phyloP scores from a whole-genome alignment of 495 filamentous ascomycete species.

The Penicillium angulare region DNA sequence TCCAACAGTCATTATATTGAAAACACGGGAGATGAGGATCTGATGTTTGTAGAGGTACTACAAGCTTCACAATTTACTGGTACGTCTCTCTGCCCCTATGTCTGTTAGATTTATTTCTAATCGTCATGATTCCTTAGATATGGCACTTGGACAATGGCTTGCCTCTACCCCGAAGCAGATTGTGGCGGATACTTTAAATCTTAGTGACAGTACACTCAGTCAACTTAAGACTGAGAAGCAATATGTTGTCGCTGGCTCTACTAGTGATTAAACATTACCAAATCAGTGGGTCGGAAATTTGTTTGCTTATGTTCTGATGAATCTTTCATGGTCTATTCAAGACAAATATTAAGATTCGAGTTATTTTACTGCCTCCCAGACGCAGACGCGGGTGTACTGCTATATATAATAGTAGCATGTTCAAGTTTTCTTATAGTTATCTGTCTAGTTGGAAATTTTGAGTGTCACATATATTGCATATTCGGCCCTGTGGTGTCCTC shows the following conservation, averaged over 20 bases:
- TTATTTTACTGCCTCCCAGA: too few species aligned
- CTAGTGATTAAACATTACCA: slow-evolving; percentile 2
- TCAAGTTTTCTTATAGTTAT: too few species aligned
- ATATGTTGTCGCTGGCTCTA: slow-evolving; percentile 50
- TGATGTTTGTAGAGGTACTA: slow-evolving; percentile 69
- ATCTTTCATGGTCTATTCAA: too few species aligned
- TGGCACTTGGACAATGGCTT: slow-evolving; percentile 64
- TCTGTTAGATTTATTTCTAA: neutral
- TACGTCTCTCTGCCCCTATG: slow-evolving; percentile 14
- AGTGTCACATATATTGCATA: too few species aligned
- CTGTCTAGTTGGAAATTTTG: too few species aligned
- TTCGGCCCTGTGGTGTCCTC: too few species aligned
- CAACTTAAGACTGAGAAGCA: slow-evolving; percentile 61
- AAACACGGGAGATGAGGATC: slow-evolving; percentile 66
- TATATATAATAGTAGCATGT: too few species aligned
- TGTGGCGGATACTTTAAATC: slow-evolving; percentile 60
- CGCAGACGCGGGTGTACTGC: too few species aligned
- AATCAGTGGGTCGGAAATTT: too few species aligned
- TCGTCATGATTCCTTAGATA: slow-evolving; percentile 35
- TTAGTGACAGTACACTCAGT: slow-evolving; percentile 53
- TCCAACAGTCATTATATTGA: slow-evolving; percentile 70
- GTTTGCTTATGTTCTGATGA: too few species aligned
- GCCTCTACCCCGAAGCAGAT: slow-evolving; percentile 62
- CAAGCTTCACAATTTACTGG: slow-evolving; percentile 62
- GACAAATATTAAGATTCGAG: too few species aligned